These are phyloP conservation scores for Venturiaceae sp. DNA, from an alignment of 2,329 filamentous ascomycete genomes.

Conservation along the genomic window DNA sequence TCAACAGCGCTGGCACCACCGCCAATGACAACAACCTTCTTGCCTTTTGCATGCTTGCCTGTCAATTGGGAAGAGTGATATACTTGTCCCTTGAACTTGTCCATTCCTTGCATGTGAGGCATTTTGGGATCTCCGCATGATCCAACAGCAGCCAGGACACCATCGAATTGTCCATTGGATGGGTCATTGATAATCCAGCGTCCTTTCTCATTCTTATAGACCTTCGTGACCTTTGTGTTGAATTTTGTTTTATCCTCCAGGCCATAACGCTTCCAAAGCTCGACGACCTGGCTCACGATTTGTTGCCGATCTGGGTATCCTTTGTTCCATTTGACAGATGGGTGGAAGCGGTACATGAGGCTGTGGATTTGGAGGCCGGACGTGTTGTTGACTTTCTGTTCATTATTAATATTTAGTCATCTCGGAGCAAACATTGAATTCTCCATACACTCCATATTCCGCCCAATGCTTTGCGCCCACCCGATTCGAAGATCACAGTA, in stretches of 20 bases:
- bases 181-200: slow-evolving; percentile 71
- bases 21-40: slow-evolving; percentile 67
- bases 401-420: slow-evolving; percentile 1
- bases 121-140: slow-evolving; percentile 73
- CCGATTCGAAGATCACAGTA: slow-evolving; percentile 68
- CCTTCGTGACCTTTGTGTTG: slow-evolving; percentile 56
- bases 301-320: slow-evolving; percentile 72
- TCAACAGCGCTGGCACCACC: slow-evolving; percentile 76
- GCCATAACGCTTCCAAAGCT: slow-evolving; percentile 67
- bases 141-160: slow-evolving; percentile 67
- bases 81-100: slow-evolving; percentile 60
- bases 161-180: slow-evolving; percentile 64
- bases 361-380: slow-evolving; percentile 77
- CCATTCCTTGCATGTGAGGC: slow-evolving; percentile 59
- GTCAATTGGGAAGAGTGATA: slow-evolving; percentile 70
- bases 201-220: slow-evolving; percentile 56
- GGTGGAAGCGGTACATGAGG: slow-evolving; percentile 82
- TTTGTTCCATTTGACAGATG: slow-evolving; percentile 61
- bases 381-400: slow-evolving; percentile 67
- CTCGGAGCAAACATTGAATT: background rate
- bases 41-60: slow-evolving; percentile 61
- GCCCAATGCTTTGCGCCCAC: slow-evolving; percentile 54
- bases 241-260: slow-evolving; percentile 64
- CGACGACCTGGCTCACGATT: slow-evolving; percentile 61
- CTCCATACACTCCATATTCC: slow-evolving; percentile 68